Percentiles rank a stretch among this genome's conserved stretches.
phyloP scores from a whole-genome alignment of 1,284 basidiomycete genomes.

The Stereum hirsutum region DNA sequence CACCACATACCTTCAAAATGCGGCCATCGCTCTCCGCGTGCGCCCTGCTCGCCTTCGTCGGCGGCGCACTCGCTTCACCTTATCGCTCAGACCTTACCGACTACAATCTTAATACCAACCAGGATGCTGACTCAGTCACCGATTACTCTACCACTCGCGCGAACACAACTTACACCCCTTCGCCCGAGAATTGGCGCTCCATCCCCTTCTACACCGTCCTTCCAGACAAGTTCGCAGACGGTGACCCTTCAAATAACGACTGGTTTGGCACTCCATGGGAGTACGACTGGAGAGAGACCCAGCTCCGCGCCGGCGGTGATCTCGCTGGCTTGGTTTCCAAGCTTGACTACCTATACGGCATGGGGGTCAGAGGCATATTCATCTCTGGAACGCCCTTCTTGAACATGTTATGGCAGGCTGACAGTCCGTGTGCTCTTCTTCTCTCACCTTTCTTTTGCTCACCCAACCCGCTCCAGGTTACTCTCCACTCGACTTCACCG shows the following conservation, averaged over 20 bases:
- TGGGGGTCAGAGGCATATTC: constrained; percentile 80
- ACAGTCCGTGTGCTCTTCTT: constrained; percentile 50
- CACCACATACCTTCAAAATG: constrained; percentile 11
- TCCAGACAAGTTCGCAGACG: constrained; percentile 88
- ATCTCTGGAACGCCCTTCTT: constrained; percentile 87
- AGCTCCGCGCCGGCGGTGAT: constrained; percentile 83
- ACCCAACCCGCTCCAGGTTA: constrained; percentile 52
- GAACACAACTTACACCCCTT: constrained; percentile 63
- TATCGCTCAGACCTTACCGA: constrained; percentile 70
- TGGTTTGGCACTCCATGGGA: constrained; percentile 76
- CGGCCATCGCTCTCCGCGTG: constrained; percentile 11
- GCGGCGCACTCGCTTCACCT: constrained; percentile 40
- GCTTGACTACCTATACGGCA: constrained; percentile 82
- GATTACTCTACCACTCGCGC: constrained; percentile 61
- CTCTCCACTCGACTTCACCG: constrained; percentile 83
- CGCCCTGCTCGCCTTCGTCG: constrained; percentile 17
- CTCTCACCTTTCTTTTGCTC: neutral
- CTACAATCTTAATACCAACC: constrained; percentile 82
- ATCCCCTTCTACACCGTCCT: constrained; percentile 82
- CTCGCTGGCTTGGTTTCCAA: constrained; percentile 64
- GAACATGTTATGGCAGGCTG: constrained; percentile 93
- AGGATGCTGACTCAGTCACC: constrained; percentile 58
- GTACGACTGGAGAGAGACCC: constrained; percentile 80
- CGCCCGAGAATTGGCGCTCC: constrained; percentile 81
- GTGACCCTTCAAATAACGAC: constrained; percentile 85